Evolutionary conservation across 139 green algal species (phyloP).

Genomic region (Volvox reticuliferus): DNA sequence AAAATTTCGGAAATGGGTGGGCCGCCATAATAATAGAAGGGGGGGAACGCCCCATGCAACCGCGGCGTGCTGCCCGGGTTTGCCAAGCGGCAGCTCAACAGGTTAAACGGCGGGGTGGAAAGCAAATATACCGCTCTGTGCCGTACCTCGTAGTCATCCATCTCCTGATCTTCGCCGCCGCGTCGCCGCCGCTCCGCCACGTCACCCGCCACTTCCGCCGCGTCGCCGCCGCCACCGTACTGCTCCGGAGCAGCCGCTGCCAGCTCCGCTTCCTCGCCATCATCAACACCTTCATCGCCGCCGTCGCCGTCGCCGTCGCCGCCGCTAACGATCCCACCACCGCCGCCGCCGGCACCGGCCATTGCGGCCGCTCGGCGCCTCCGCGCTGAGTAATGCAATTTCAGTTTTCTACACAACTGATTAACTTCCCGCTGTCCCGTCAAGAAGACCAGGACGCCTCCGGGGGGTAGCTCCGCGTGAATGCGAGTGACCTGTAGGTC

Average conservation of each 20-base stretch:
- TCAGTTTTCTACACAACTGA: conserved; percentile 77
- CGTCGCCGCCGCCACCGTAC: conserved; percentile 25
- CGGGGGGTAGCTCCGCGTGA: conserved; percentile 89
- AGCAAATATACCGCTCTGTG: no score
- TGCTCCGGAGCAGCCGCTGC: conserved; percentile 32
- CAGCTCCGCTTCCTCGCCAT: conserved; percentile 40
- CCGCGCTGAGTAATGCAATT: conserved; percentile 49
- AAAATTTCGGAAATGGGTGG: no score
- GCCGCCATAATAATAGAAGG: no score
- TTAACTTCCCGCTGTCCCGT: conserved; percentile 95
- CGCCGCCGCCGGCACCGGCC: conserved; percentile 6
- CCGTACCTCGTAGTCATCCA: conserved; percentile 52
- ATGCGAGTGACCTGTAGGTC: conserved; percentile 67
- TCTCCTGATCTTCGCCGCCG: conserved; percentile 31
- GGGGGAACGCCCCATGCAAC: no score
- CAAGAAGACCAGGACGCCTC: conserved; percentile 96
- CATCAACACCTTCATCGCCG: conserved; percentile 42
- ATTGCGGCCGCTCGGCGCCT: conserved; percentile 39
- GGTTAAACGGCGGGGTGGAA: no score
- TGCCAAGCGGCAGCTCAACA: no score
- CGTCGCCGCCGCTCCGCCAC: conserved; percentile 36
- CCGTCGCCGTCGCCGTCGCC: conserved; percentile 11
- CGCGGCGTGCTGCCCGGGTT: no score
- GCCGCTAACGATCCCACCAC: neutral
- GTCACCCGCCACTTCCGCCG: conserved; percentile 61